These are phyloP conservation scores for Fusarium globosum DNA, from an alignment of 2,329 filamentous ascomycete species.

Conservation along the genomic window DNA sequence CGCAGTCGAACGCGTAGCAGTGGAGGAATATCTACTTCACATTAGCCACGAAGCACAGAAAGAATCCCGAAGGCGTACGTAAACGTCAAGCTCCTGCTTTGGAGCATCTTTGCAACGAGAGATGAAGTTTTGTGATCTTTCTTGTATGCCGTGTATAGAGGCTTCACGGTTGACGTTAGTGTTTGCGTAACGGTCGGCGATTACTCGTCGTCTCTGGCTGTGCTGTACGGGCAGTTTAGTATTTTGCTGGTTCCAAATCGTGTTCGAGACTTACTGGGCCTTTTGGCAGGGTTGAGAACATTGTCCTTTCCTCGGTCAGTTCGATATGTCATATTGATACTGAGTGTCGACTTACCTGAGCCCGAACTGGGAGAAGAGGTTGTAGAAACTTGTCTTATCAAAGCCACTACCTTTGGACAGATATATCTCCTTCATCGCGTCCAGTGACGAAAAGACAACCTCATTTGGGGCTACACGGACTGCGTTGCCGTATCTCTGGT, in stretches of 20 bases:
- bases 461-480: constrained; percentile 32
- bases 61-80: neutral
- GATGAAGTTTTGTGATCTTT: constrained; percentile 28
- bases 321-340: accelerated
- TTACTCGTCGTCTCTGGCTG: constrained; percentile 18
- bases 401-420: constrained; percentile 29
- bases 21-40: constrained; percentile 12
- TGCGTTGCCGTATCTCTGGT: constrained; percentile 7
- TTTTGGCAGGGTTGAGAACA: constrained; percentile 28
- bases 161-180: constrained; percentile 23
- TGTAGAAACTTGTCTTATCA: constrained; percentile 24
- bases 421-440: constrained; percentile 33
- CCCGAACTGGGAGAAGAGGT: constrained; percentile 28
- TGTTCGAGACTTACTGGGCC: neutral
- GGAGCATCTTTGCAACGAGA: constrained; percentile 6
- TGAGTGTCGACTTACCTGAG: neutral
- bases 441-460: constrained; percentile 21
- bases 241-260: accelerated
- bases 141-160: constrained; percentile 14
- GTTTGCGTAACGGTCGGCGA: constrained; percentile 36
- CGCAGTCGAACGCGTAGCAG: constrained; percentile 34
- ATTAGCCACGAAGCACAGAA: neutral
- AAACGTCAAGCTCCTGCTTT: constrained; percentile 23
- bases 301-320: neutral
- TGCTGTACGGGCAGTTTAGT: constrained; percentile 11